Base-by-base conservation (phyloP, 352 stramenopile genomes). In the Phytophthora tentaculata region DNA sequence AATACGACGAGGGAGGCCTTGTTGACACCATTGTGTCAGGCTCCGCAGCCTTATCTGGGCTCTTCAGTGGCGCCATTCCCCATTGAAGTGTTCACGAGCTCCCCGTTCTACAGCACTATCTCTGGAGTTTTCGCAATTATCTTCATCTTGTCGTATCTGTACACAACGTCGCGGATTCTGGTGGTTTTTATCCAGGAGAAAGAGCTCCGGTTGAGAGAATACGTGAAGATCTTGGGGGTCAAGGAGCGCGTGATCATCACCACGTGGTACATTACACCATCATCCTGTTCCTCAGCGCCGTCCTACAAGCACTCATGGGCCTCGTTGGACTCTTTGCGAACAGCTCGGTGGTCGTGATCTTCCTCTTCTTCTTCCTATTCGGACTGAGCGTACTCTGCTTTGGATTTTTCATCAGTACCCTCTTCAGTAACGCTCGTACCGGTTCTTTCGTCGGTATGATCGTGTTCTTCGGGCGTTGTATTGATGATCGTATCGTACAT, bases 181-280 rank as follows among this genome's bases (percentile, higher is more conserved):
- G 73, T 92, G 7, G 71, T 82, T 19, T 78, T 98, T 54, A 95
- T 98, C 20, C 66, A 79, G n/a, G 94, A 98, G 69, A 97, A 97
- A 44, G 94, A 98, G 63, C 80, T 80, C 5, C 79, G 88, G 1
- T 78, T 95, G 43, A 90, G 94, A 19, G 94, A 98, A 66, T 84
- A 84, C 43, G 95, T 98, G 75, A 94, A 94, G 68, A 85, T 89
- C 48, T 88, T 98, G 61, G 95, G 96, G 16, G 80, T 98, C 23
- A 95, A 71, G 9, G 83, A 94, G 51, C 74, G 60, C 14, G 72
- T 67, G n/a, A 92, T 94, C 52, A 72, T 90, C 17, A 51, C 77
- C 23, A 86, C 76, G 22, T 94, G 85, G 85, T 92, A 88, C 60
- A 81, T 98, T 97, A 97, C 79, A 68, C 89, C 3, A 28, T 83